phyloP scores from a whole-genome alignment of 2,329 filamentous ascomycete genomes.

The Bipolaris victoriae region DNA sequence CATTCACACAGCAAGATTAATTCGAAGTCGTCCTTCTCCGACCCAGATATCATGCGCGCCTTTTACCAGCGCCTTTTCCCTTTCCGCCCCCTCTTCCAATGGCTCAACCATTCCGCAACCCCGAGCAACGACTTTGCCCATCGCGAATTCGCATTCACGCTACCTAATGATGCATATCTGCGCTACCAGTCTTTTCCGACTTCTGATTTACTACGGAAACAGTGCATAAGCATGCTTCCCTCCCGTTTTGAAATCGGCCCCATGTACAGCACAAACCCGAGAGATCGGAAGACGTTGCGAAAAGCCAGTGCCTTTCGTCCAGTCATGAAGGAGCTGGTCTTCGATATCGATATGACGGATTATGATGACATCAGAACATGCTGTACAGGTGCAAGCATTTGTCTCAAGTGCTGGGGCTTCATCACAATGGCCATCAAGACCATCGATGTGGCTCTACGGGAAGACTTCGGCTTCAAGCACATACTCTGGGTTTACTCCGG shows the following conservation, averaged over 20 bases:
- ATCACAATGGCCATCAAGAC: conserved; percentile 98
- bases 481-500: conserved; percentile 99
- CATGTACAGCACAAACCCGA: conserved; percentile 92
- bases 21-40: conserved; percentile 60
- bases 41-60: conserved; percentile 84
- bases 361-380: conserved; percentile 97
- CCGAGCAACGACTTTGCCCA: conserved; percentile 89
- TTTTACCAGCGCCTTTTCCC: conserved; percentile 97
- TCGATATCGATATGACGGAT: conserved; percentile 99
- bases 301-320: conserved; percentile 84
- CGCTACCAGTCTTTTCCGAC: conserved; percentile 84
- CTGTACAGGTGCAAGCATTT: conserved; percentile 92
- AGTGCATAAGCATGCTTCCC: conserved; percentile 85
- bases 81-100: conserved; percentile 93
- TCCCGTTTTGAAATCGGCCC: conserved; percentile 98
- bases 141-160: conserved; percentile 93
- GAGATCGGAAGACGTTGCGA: conserved; percentile 85
- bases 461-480: conserved; percentile 96
- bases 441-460: conserved; percentile 81
- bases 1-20: conserved; percentile 36
- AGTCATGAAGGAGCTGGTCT: conserved; percentile 90
- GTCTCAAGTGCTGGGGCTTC: conserved; percentile 92
- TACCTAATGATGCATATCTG: conserved; percentile 90
- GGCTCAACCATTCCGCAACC: conserved; percentile 91
- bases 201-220: conserved; percentile 80